Conservation (phyloP, 805 yeast species). For the Kuraishia hungarica region DNA sequence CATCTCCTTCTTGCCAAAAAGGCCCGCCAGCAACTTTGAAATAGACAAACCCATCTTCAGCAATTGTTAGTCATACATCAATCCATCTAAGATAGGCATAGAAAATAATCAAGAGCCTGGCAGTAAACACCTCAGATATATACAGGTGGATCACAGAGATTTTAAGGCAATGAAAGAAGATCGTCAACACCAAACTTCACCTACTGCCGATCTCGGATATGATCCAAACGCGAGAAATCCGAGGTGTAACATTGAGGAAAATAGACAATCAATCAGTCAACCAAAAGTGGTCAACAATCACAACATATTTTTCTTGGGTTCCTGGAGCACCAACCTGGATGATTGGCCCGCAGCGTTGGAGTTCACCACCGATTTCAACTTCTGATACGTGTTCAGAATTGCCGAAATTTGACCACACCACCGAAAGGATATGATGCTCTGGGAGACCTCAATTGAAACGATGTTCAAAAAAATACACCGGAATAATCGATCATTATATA, state of each 20-base stretch:
- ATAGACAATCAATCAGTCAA: neutral
- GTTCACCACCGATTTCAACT: neutral
- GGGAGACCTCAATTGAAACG: neutral
- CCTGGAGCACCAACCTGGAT: neutral
- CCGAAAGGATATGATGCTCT: neutral
- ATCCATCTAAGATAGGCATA: constrained; percentile 2
- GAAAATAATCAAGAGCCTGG: neutral
- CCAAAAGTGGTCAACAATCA: neutral
- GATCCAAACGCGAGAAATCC: neutral
- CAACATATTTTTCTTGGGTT: too few relatives aligned
- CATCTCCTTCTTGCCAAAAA: constrained; percentile 96
- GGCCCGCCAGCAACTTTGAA: constrained; percentile 90
- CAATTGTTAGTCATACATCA: neutral
- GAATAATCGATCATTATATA: neutral
- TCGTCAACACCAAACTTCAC: constrained; percentile 4
- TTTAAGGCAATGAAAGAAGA: neutral
- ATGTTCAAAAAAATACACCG: neutral
- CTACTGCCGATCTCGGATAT: constrained; percentile 7
- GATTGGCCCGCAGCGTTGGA: neutral
- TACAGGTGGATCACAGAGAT: neutral
- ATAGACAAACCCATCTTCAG: constrained; percentile 84
- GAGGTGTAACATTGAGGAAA: too few relatives aligned
- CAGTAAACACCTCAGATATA: neutral
- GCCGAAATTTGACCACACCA: neutral
- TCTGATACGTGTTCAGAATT: neutral